Conservation (phyloP, 2,329 filamentous ascomycete species). For the Escovopsis sp. region DNA sequence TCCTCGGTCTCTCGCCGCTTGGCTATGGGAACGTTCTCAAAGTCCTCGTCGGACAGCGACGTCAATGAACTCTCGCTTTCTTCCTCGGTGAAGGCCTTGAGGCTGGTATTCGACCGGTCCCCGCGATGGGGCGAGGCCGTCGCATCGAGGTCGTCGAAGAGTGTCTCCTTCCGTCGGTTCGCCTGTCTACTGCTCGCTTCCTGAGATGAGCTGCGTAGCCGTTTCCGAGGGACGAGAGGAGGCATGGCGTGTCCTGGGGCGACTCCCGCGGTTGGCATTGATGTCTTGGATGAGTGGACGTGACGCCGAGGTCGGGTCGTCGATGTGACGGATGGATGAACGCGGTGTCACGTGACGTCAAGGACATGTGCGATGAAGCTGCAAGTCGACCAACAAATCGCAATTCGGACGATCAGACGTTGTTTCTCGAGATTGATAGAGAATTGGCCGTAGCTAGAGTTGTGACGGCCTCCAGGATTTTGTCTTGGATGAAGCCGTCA, state of each 20-base stretch:
- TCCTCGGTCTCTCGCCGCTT: slow-evolving; percentile 25
- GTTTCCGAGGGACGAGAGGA: slow-evolving; percentile 53
- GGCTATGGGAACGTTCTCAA: slow-evolving; percentile 28
- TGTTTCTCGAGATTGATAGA: too few species aligned
- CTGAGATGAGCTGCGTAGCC: slow-evolving; percentile 34
- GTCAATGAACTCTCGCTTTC: slow-evolving; percentile 34
- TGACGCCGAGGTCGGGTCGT: not conserved
- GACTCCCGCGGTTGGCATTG: not conserved
- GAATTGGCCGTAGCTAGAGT: too few species aligned
- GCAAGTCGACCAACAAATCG: too few species aligned
- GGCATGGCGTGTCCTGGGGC: slow-evolving; percentile 36
- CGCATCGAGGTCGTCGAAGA: slow-evolving; percentile 48
- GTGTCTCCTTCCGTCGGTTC: slow-evolving; percentile 34
- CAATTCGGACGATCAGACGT: too few species aligned
- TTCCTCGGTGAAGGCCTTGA: slow-evolving; percentile 30
- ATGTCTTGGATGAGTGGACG: not conserved
- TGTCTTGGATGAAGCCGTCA: too few species aligned
- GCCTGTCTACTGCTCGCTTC: slow-evolving; percentile 9
- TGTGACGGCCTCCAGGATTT: too few species aligned
- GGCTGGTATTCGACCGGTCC: slow-evolving; percentile 25
- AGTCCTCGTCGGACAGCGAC: slow-evolving; percentile 42
- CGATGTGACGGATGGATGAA: slow-evolving; percentile 14
- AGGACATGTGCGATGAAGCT: too few species aligned
- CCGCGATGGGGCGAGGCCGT: slow-evolving; percentile 28
- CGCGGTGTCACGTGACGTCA: slow-evolving; percentile 16